Evolutionary conservation across 2,329 filamentous ascomycete species (phyloP).

Genomic region (Penicillium italicum): DNA sequence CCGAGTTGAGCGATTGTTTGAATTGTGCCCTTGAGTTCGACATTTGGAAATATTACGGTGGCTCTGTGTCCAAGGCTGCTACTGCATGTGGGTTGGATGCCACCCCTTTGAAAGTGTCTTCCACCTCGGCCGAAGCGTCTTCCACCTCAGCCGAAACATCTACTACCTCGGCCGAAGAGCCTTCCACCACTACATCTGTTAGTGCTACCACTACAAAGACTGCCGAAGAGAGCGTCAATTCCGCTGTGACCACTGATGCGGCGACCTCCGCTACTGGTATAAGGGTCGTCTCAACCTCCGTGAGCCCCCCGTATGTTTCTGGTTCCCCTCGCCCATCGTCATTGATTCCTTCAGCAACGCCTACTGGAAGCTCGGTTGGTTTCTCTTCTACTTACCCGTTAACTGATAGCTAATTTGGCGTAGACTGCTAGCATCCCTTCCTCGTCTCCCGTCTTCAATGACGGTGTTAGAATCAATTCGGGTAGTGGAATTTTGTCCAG

Average conservation of each 20-base stretch:
- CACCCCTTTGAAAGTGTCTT: background rate
- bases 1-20: conserved; percentile 33
- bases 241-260: background rate
- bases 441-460: background rate
- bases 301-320: background rate
- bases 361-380: background rate
- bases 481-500: background rate
- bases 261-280: background rate
- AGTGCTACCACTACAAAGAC: background rate
- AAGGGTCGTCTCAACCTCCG: background rate
- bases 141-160: background rate
- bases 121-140: background rate
- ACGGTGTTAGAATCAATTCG: background rate
- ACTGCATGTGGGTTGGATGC: conserved; percentile 28
- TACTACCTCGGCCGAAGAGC: background rate
- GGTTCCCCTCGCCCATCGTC: background rate
- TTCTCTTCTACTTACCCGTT: background rate
- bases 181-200: background rate
- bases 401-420: background rate
- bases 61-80: conserved; percentile 38
- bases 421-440: background rate
- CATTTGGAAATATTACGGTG: conserved; percentile 47
- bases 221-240: background rate
- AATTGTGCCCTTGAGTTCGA: conserved; percentile 44
- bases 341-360: background rate